Conservation (phyloP, 441 rosid species). For the Daphne laureola region DNA sequence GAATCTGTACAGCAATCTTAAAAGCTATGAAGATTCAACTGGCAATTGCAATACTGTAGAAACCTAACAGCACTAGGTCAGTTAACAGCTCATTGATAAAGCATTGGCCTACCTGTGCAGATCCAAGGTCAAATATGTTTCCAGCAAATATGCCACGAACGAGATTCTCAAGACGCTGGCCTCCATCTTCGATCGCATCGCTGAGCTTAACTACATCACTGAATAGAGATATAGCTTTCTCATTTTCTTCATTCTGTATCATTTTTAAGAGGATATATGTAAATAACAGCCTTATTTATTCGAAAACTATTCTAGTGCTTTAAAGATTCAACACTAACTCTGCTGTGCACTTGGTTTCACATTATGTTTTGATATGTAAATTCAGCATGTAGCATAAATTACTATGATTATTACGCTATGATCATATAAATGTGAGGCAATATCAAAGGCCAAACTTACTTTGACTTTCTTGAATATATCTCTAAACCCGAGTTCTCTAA, state of each 20-base stretch:
- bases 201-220: conserved; percentile 58
- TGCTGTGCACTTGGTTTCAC: too few species aligned
- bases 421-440: neutral
- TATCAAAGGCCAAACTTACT: conserved; percentile 32
- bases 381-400: too few species aligned
- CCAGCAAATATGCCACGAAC: conserved; percentile 91
- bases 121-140: conserved; percentile 94
- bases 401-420: too few species aligned
- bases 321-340: too few species aligned
- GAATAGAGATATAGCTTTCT: conserved; percentile 86
- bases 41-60: conserved; percentile 1
- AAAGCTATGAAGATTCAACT: neutral
- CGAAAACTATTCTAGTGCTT: neutral
- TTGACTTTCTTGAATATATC: conserved; percentile 97
- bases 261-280: conserved; percentile 7
- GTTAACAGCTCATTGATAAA: conserved; percentile 4
- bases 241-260: conserved; percentile 71
- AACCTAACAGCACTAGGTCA: neutral
- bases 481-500: conserved; percentile 82
- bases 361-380: too few species aligned
- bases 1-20: neutral
- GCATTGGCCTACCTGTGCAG: conserved; percentile 55
- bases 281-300: neutral
- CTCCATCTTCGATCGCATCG: conserved; percentile 68
- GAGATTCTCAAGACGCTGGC: conserved; percentile 67